Conservation (phyloP, 805 yeast species). For the Nakazawaea laoshanensis region DNA sequence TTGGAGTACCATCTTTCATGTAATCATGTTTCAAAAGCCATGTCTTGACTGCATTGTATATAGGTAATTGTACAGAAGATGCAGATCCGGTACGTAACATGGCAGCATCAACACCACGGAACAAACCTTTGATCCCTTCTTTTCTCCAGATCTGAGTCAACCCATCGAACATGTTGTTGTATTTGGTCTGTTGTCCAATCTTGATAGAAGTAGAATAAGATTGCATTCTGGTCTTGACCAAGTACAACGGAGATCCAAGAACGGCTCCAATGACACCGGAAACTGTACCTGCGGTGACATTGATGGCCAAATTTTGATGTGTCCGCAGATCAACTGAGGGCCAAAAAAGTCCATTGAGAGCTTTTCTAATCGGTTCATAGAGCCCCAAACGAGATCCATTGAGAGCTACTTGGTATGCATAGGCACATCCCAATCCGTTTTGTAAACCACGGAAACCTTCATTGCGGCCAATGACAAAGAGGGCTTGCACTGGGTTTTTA, state of each 20-base stretch:
- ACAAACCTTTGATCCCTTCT: slow-evolving; percentile 76
- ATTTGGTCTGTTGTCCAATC: slow-evolving; percentile 91
- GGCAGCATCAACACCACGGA: slow-evolving; percentile 92
- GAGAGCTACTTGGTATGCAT: slow-evolving; percentile 80
- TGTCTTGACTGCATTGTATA: slow-evolving; percentile 71
- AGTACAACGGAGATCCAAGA: slow-evolving; percentile 84
- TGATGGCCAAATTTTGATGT: slow-evolving; percentile 45
- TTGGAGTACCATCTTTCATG: slow-evolving; percentile 52
- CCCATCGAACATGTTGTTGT: slow-evolving; percentile 64
- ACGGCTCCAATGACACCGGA: slow-evolving; percentile 89
- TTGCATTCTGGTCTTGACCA: slow-evolving; percentile 95
- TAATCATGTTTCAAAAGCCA: slow-evolving; percentile 44
- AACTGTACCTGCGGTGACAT: slow-evolving; percentile 70
- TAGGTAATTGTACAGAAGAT: slow-evolving; percentile 89
- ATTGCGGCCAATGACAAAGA: slow-evolving; percentile 56
- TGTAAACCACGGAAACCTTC: slow-evolving; percentile 89
- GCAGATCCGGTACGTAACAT: slow-evolving; percentile 92
- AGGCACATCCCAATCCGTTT: slow-evolving; percentile 85
- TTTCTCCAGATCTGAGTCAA: slow-evolving; percentile 45
- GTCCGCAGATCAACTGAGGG: slow-evolving; percentile 40
- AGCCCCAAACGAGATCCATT: slow-evolving; percentile 94
- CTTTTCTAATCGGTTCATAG: slow-evolving; percentile 77
- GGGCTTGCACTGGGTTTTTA: slow-evolving; percentile 81
- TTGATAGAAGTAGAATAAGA: slow-evolving; percentile 60
- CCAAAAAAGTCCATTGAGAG: slow-evolving; percentile 44